Evolutionary conservation across 352 stramenopile species (phyloP).

Genomic region (Peronospora belbahrii): DNA sequence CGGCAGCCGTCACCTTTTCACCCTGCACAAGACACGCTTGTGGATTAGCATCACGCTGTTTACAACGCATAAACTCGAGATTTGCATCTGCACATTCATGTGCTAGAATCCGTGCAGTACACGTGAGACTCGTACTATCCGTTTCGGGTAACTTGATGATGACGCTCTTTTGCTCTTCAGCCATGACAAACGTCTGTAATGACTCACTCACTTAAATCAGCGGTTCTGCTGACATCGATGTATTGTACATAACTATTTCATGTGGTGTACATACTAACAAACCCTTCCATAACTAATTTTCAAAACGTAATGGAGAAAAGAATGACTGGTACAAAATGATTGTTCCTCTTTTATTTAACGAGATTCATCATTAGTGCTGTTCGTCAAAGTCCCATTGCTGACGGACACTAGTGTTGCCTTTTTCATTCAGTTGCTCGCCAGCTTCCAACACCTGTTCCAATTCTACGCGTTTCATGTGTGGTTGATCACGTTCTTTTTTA

Average conservation of each 20-base stretch:
- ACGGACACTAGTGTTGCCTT: slow-evolving; percentile 58
- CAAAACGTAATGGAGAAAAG: too few relatives aligned
- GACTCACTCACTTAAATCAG: slow-evolving; percentile 8
- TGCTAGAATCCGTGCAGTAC: slow-evolving; percentile 70
- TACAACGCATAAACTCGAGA: slow-evolving; percentile 82
- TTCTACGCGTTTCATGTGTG: slow-evolving; percentile 69
- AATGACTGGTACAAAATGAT: too few relatives aligned
- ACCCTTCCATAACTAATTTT: too few relatives aligned
- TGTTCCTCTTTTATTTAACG: too few relatives aligned
- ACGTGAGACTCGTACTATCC: slow-evolving; percentile 86
- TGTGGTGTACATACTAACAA: not conserved
- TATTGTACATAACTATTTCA: not conserved
- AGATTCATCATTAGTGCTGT: slow-evolving; percentile 24
- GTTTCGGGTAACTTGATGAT: slow-evolving; percentile 57
- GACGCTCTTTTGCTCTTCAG: slow-evolving; percentile 41
- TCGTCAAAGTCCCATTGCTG: slow-evolving; percentile 83
- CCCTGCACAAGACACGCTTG: slow-evolving; percentile 72
- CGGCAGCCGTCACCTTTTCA: slow-evolving; percentile 82
- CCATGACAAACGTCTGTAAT: slow-evolving; percentile 12
- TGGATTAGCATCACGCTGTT: slow-evolving; percentile 76
- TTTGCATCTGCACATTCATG: slow-evolving; percentile 81
- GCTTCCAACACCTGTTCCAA: slow-evolving; percentile 79
- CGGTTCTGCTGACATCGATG: slow-evolving; percentile 7
- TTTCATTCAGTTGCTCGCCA: slow-evolving; percentile 61
- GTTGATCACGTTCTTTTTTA: slow-evolving; percentile 75